Evolutionary conservation across 2,329 filamentous ascomycete genomes (phyloP).

Genomic region (Ophiostoma montium): DNA sequence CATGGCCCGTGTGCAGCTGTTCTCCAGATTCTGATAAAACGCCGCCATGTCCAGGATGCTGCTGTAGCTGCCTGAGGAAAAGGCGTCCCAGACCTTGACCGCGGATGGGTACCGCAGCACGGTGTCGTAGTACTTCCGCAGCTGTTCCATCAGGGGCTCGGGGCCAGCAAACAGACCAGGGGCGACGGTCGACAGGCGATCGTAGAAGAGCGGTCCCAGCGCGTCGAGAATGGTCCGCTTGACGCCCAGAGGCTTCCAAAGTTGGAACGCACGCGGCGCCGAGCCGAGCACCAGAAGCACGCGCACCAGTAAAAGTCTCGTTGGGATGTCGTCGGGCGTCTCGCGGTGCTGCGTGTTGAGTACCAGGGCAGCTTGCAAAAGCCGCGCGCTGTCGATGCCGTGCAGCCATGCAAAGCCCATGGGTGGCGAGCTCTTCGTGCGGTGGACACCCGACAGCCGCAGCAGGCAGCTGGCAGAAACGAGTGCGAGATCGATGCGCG

Average conservation of each 20-base stretch:
- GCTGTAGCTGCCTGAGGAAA: slow-evolving; percentile 35
- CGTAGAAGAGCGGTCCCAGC: slow-evolving; percentile 38
- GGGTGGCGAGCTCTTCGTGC: background rate
- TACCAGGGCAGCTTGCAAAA: slow-evolving; percentile 35
- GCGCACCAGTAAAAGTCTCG: slow-evolving; percentile 36
- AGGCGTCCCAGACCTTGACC: slow-evolving; percentile 31
- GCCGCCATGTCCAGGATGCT: slow-evolving; percentile 33
- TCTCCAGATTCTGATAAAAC: slow-evolving; percentile 29
- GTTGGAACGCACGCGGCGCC: slow-evolving; percentile 28
- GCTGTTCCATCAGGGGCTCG: slow-evolving; percentile 25
- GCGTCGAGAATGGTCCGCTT: slow-evolving; percentile 46
- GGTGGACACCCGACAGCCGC: slow-evolving; percentile 18
- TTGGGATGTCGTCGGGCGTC: slow-evolving; percentile 30
- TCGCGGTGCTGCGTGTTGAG: slow-evolving; percentile 34
- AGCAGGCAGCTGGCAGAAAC: slow-evolving; percentile 19
- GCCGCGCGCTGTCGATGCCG: slow-evolving; percentile 16
- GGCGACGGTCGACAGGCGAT: slow-evolving; percentile 37
- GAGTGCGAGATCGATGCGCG: slow-evolving; percentile 20
- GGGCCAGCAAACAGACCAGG: slow-evolving; percentile 28
- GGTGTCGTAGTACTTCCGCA: slow-evolving; percentile 31
- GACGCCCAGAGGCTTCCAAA: slow-evolving; percentile 38
- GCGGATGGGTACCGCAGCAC: slow-evolving; percentile 26
- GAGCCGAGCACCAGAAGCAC: slow-evolving; percentile 38
- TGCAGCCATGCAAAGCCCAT: slow-evolving; percentile 9
- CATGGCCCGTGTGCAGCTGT: slow-evolving; percentile 38